Base-by-base conservation (phyloP, 1,139 yeast species). In the Zygosaccharomyces sapae region DNA sequence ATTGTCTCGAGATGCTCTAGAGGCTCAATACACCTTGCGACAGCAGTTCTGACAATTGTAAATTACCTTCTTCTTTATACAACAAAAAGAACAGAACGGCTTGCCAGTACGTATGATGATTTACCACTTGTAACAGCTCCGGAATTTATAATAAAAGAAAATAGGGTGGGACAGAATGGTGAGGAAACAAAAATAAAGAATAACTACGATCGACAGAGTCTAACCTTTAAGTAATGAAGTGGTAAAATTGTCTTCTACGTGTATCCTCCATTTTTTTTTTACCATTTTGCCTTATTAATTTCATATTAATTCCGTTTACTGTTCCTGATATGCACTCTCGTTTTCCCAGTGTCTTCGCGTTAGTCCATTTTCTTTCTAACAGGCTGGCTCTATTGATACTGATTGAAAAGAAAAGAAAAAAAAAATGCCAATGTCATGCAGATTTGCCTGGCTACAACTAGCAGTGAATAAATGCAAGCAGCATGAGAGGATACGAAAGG, bases 221-320 rank as follows among this genome's bases (percentile, higher is more conserved):
- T 16, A 29, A 33, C 18, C 41, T 38, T 38, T 29, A 38, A 38
- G 41, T 38, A 38, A 33, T 29, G 29, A 38, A 27, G 41, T 38
- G 41, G 29, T 38, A 8, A 33, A 25, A 24, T 13, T 31, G 18
- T 13, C 18, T 13, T 13, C 9, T 31, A 31, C 34, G 34, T 12
- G 41, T 27, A 38, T 12, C 41, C 41, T 19, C 31, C 22, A 38
- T 22, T 38, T 38, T 38, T 38, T 38, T 13, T 38, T 38, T 27
- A 22, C 33, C 27, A 27, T 18, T 38, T 16, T 33, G 19, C 34
- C 33, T 7, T 31, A 18, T 12, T 18, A 31, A 31, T 27, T 8
- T 12, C 40, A 24, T 27, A 18, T 38, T 38, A 7, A 13, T 27
- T 38, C 10, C 27, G 13, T 22, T 29, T 16, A 6, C 19, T 13